phyloP scores from a whole-genome alignment of 352 stramenopile genomes.

The Globisporangium paroecandrum region DNA sequence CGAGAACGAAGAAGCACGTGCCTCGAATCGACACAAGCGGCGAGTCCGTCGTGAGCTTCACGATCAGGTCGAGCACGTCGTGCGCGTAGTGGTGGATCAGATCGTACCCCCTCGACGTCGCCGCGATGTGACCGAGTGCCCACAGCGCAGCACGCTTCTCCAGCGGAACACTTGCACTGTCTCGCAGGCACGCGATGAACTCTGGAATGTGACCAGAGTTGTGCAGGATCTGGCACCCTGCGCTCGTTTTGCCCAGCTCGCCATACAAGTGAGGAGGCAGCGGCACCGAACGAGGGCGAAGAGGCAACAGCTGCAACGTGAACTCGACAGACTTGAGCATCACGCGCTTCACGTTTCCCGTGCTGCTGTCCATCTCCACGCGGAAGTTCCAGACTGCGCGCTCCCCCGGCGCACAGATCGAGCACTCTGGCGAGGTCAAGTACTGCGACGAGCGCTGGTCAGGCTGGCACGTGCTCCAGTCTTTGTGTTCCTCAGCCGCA shows the following conservation, averaged over 20 bases:
- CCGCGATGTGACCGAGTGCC: conserved; percentile 79
- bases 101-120: conserved; percentile 75
- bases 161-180: conserved; percentile 76
- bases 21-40: conserved; percentile 80
- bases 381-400: conserved; percentile 87
- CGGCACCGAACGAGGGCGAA: conserved; percentile 73
- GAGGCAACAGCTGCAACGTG: conserved; percentile 77
- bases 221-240: conserved; percentile 78
- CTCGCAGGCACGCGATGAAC: conserved; percentile 77
- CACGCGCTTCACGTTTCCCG: conserved; percentile 66
- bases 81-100: conserved; percentile 77
- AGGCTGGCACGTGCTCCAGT: conserved; percentile 85
- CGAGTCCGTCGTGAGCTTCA: conserved; percentile 82
- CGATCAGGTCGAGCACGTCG: conserved; percentile 82
- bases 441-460: conserved; percentile 76
- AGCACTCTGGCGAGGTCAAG: conserved; percentile 64
- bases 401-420: conserved; percentile 74
- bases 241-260: conserved; percentile 80
- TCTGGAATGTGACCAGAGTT: conserved; percentile 78
- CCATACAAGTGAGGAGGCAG: conserved; percentile 83
- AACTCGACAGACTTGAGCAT: conserved; percentile 89
- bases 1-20: conserved; percentile 86
- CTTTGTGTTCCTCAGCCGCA: conserved; percentile 82
- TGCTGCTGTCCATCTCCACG: conserved; percentile 75
- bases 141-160: conserved; percentile 85